Percentiles rank a stretch among this genome's conserved stretches.
phyloP scores from a whole-genome alignment of 1,139 yeast genomes.

The Candida freyschussii region DNA sequence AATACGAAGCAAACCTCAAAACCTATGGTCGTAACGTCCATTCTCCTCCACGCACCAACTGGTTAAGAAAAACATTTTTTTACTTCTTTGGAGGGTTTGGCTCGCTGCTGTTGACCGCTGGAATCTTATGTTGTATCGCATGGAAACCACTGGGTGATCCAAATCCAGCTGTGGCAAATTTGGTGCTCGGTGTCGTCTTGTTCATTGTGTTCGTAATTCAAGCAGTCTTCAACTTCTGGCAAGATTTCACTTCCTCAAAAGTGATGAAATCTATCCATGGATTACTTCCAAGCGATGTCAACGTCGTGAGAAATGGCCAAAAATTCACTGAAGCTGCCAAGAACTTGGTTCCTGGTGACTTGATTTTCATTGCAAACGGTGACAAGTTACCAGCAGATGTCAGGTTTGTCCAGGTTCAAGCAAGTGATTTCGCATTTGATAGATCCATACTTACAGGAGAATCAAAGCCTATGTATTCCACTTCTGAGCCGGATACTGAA shows the following conservation, averaged over 20 bases:
- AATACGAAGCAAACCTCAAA: slow-evolving; percentile 13
- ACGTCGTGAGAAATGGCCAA: slow-evolving; percentile 40
- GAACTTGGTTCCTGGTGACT: slow-evolving; percentile 48
- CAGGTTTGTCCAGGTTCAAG: slow-evolving; percentile 32
- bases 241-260: slow-evolving; percentile 44
- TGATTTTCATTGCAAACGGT: slow-evolving; percentile 40
- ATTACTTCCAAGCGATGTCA: slow-evolving; percentile 41
- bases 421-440: slow-evolving; percentile 43
- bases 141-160: slow-evolving; percentile 53
- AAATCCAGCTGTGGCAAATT: slow-evolving; percentile 40
- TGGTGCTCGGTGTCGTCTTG: slow-evolving; percentile 42
- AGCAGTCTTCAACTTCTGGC: slow-evolving; percentile 45
- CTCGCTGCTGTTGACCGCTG: slow-evolving; percentile 39
- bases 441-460: slow-evolving; percentile 53
- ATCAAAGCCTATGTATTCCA: slow-evolving; percentile 41
- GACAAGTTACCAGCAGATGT: slow-evolving; percentile 50
- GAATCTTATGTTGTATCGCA: slow-evolving; percentile 40
- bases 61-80: slow-evolving; percentile 32
- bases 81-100: slow-evolving; percentile 53
- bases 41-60: slow-evolving; percentile 35
- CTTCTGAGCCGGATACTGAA: slow-evolving; percentile 30
- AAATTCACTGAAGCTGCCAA: slow-evolving; percentile 33
- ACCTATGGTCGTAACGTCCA: slow-evolving; percentile 37
- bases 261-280: slow-evolving; percentile 47
- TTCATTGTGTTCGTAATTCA: slow-evolving; percentile 43